phyloP scores from a whole-genome alignment of 768 basidiomycete genomes.

The Sistotremastrum niveocremeum region DNA sequence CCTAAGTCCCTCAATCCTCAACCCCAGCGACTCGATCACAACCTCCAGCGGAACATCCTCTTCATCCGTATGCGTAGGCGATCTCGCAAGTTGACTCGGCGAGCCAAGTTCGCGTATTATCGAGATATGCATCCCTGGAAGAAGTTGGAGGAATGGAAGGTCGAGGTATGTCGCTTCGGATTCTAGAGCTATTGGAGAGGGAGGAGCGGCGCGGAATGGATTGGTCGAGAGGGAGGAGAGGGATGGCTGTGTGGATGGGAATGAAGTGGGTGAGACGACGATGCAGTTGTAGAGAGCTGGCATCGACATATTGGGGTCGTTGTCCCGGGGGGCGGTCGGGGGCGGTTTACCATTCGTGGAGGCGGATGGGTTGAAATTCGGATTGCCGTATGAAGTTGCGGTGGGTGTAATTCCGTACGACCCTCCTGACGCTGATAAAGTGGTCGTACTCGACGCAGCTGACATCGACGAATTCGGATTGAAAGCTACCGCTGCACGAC shows the following conservation, averaged over 20 bases:
- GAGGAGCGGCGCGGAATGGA: constrained; percentile 52
- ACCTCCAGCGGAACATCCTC: constrained; percentile 60
- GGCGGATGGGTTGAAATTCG: not conserved
- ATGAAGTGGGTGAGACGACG: constrained; percentile 8
- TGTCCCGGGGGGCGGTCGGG: constrained; percentile 11
- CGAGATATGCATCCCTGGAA: constrained; percentile 45
- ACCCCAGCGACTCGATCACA: no score
- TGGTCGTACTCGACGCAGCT: no score
- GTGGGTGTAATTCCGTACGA: no score
- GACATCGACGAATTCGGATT: no score
- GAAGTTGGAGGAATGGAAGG: constrained; percentile 66
- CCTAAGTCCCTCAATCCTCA: no score
- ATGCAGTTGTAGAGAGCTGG: constrained; percentile 12
- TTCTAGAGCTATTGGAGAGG: constrained; percentile 42
- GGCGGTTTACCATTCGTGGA: constrained; percentile 9
- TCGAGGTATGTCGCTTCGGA: constrained; percentile 50
- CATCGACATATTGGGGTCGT: constrained; percentile 10
- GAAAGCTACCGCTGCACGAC: no score
- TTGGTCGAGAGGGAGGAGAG: constrained; percentile 37
- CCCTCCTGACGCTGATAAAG: no score
- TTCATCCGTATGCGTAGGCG: no score
- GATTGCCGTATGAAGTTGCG: no score
- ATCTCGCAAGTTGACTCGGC: constrained; percentile 44
- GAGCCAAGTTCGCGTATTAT: constrained; percentile 70
- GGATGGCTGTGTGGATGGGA: constrained; percentile 12